Conservation (phyloP, 257 asterid genomes). For the Solanum dulcamara region DNA sequence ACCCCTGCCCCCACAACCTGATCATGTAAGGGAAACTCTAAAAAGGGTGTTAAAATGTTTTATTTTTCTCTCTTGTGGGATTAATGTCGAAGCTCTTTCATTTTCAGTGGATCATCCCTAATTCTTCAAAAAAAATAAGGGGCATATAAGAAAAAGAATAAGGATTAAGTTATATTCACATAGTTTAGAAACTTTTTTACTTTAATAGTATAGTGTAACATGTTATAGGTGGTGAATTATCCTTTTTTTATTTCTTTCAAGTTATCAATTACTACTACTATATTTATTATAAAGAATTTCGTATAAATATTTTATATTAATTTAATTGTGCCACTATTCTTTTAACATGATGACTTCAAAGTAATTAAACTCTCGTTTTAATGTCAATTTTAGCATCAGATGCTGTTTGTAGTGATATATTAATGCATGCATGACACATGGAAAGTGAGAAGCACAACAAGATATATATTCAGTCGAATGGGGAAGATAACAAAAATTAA, state of each 20-base stretch:
- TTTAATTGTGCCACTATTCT: neutral
- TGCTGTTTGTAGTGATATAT: slow-evolving; percentile 21
- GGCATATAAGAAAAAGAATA: neutral
- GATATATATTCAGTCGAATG: neutral
- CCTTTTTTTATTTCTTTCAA: neutral
- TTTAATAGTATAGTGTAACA: neutral
- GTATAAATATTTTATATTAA: neutral
- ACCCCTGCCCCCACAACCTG: neutral
- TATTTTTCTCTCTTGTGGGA: neutral
- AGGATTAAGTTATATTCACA: neutral
- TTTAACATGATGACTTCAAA: neutral
- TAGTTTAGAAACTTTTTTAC: neutral
- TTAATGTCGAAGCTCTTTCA: neutral
- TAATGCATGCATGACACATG: neutral
- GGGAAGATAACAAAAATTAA: slow-evolving; percentile 2
- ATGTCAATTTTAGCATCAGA: slow-evolving; percentile 31
- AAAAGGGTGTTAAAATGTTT: neutral
- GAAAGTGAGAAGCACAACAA: neutral
- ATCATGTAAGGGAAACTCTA: neutral
- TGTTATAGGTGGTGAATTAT: neutral
- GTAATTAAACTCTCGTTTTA: neutral
- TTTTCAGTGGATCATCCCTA: neutral
- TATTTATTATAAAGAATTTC: neutral
- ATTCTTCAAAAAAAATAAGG: neutral
- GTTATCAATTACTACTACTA: neutral